Conservation (phyloP, 1,139 yeast species). For the Suhomyces kunorum region DNA sequence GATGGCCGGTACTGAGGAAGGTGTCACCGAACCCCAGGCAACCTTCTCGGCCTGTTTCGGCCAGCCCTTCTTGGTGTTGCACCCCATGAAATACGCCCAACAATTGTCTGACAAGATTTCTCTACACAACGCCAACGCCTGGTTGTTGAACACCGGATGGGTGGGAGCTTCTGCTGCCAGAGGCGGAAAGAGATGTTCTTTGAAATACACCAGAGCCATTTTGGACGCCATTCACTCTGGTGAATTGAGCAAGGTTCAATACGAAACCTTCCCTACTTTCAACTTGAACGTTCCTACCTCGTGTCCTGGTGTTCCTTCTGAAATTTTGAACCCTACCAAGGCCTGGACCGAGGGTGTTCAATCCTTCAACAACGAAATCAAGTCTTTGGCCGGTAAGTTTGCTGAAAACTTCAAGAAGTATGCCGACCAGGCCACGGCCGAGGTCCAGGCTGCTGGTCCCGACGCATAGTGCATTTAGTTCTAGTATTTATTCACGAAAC, state of each 20-base stretch:
- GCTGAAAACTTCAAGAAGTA: constrained; percentile 85
- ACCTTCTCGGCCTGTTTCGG: constrained; percentile 99
- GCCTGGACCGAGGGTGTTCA: constrained; percentile 77
- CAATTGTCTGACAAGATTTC: constrained; percentile 94
- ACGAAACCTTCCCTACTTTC: constrained; percentile 83
- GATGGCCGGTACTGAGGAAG: constrained; percentile 99
- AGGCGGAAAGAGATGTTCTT: constrained; percentile 97
- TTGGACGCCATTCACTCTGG: constrained; percentile 95
- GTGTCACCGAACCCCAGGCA: constrained; percentile 97
- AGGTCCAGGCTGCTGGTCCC: constrained; percentile 95
- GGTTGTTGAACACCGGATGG: constrained; percentile 99
- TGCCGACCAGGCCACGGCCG: constrained; percentile 77
- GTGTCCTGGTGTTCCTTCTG: constrained; percentile 80
- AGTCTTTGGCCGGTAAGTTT: constrained; percentile 74
- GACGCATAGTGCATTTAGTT: constrained; percentile 25
- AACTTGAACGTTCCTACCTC: constrained; percentile 84
- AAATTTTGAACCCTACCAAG: constrained; percentile 82
- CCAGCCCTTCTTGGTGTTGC: constrained; percentile 97
- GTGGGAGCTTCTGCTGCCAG: constrained; percentile 88
- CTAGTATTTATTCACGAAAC: constrained; percentile 2
- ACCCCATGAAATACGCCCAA: constrained; percentile 97
- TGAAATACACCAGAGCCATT: constrained; percentile 96
- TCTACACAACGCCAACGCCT: constrained; percentile 86
- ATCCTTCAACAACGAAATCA: constrained; percentile 70
- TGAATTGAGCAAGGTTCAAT: constrained; percentile 74